Conservation (phyloP, 768 basidiomycete genomes). For the Mycena alexandri region DNA sequence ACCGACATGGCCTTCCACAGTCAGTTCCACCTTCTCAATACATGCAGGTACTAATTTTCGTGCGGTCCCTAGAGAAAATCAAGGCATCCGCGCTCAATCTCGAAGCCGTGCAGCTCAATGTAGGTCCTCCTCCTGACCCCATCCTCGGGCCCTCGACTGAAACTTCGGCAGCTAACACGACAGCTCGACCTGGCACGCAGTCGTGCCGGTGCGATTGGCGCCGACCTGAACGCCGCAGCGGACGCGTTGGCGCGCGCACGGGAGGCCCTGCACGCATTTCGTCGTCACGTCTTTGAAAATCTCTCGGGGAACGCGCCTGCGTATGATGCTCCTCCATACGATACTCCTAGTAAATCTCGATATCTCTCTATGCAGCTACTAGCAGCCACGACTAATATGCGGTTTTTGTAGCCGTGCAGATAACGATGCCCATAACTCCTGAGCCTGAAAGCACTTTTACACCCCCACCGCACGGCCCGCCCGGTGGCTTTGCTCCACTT, state of each 20-base stretch:
- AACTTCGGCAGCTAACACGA: slow-evolving; percentile 24
- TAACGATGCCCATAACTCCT: not conserved
- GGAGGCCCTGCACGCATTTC: slow-evolving; percentile 32
- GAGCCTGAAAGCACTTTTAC: not conserved
- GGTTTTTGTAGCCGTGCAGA: not conserved
- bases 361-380: no score
- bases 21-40: slow-evolving; percentile 36
- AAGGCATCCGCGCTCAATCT: slow-evolving; percentile 51
- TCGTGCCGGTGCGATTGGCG: slow-evolving; percentile 30
- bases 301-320: slow-evolving; percentile 15
- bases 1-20: slow-evolving; percentile 59
- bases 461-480: not conserved
- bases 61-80: slow-evolving; percentile 51
- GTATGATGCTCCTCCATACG: not conserved
- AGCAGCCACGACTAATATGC: not conserved
- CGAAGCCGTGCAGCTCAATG: slow-evolving; percentile 48
- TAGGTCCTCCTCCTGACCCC: slow-evolving; percentile 32
- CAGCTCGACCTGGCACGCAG: slow-evolving; percentile 23
- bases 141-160: not conserved
- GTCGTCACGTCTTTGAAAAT: slow-evolving; percentile 28
- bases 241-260: slow-evolving; percentile 34
- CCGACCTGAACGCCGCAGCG: slow-evolving; percentile 37
- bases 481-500: not conserved
- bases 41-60: not conserved
- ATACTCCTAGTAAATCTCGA: not conserved